Base-by-base conservation (phyloP, 805 yeast species). In the Sporopachydermia lactativora region DNA sequence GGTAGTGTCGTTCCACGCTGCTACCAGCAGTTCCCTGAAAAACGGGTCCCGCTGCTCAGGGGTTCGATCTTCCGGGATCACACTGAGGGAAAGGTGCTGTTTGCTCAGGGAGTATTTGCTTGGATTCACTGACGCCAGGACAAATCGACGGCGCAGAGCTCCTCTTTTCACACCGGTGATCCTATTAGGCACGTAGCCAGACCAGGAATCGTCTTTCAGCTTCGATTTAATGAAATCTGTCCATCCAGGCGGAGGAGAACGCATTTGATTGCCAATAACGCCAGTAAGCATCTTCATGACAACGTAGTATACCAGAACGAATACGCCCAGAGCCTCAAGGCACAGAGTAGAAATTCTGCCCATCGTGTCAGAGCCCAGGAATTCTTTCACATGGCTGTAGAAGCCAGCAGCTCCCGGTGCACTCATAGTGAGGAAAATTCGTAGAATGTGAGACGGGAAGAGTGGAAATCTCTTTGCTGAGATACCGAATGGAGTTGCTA, bases 1-100 rank as follows among this genome's bases (percentile, higher is more conserved):
- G 13, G 48, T 43, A 1, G 61, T 56, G 48, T 68, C 72, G 2
- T 52, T n/a, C 31, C 31, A 24, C n/a, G 13, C n/a, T 24, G 31
- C 31, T 8, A n/a, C 13, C n/a, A 24, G 31, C 8, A 24, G 31
- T n/a, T 24, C 31, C n/a, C n/a, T 8, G 31, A 24, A 24, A 24
- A 24, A 24, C 8, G 31, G n/a, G n/a, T 24, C n/a, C n/a, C 31
- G 31, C n/a, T 24, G 31, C n/a, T 24, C 31, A 8, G 31, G 31
- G 13, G 31, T 8, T 8, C 31, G 31, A n/a, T 24, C 31, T 24
- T 24, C 31, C 8, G 31, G 31, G 31, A 24, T 24, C 8, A 24
- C 31, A 8, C 31, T 24, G 13, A 24, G n/a, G 8, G 31, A 8
- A 8, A 24, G 31, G 31, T 24, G 31, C 31, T 24, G 31, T n/a